Evolutionary conservation across 345 rosid genomes (phyloP).

Genomic region (Populus simonii): DNA sequence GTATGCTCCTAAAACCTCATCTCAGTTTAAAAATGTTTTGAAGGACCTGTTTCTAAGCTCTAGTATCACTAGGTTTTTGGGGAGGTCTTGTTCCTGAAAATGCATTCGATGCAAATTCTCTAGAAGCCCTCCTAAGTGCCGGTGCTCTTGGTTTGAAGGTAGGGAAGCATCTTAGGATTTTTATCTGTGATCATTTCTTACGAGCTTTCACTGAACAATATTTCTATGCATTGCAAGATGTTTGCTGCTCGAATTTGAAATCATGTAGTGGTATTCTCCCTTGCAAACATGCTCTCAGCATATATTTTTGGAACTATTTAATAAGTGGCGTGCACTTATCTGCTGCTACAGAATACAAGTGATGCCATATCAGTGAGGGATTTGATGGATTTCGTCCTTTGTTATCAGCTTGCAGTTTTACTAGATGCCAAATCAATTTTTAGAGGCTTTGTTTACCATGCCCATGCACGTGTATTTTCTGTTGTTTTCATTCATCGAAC

Average conservation of each 20-base stretch:
- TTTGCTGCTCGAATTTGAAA: conserved; percentile 2
- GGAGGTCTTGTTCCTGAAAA: conserved; percentile 96
- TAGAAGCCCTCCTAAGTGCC: conserved; percentile 68
- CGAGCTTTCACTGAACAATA: neutral
- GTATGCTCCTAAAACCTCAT: conserved; percentile 41
- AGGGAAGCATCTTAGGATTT: conserved; percentile 8
- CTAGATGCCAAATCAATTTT: neutral
- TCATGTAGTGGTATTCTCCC: neutral
- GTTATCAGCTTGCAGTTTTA: neutral
- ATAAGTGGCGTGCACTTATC: neutral
- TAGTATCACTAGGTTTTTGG: conserved; percentile 72
- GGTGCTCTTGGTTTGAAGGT: conserved; percentile 98
- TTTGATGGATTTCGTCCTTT: neutral
- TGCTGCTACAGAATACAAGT: neutral
- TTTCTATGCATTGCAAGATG: neutral
- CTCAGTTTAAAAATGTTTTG: conserved; percentile 14
- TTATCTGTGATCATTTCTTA: neutral
- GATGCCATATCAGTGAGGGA: neutral
- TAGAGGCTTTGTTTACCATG: neutral
- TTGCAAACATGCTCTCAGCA: neutral
- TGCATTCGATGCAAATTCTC: conserved; percentile 66
- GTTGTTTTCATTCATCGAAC: neutral
- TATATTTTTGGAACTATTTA: neutral
- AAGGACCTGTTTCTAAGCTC: neutral
- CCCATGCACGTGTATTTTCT: neutral